Base-by-base conservation (phyloP, 192 early-diverging fungal species). In the Coemansia brasiliensis region DNA sequence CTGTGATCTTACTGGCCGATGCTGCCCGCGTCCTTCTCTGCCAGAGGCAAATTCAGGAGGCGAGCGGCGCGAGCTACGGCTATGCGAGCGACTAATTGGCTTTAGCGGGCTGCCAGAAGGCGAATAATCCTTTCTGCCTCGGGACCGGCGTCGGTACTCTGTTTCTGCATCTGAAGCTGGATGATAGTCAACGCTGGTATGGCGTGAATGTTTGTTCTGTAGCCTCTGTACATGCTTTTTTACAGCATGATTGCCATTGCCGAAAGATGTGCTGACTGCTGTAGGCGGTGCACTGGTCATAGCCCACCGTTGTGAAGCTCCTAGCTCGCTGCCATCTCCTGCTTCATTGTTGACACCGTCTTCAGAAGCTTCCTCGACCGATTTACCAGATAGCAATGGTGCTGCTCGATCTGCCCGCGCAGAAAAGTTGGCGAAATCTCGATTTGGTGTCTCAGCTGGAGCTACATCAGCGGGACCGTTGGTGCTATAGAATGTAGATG, bases 1-100 rank as follows among this genome's bases (percentile, higher is more conserved):
- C 18, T 65, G 68, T 26, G 74, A 78, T 20, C 58, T 52, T 13
- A 69, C 54, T 11, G 52, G 66, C 6, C 55, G 51, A 15, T 65
- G 72, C 37, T 53, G 18, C 13, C 40, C 24, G 13, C 20, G 38
- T 32, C 21, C 22, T 25, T 56, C 25, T 39, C 8, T n/a, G n/a
- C 39, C 49, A 2, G 8, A 18, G 11, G 15, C 26, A 1, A 12
- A 24, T 40, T 15, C 21, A 9, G 11, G 29, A 16, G 52, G 52
- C 18, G 43, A 44, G 10, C 16, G 12, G 37, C 45, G 55, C 29
- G 39, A 26, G 56, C 18, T 35, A 20, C 40, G 60, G 43, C 67
- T 70, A 51, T 49, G 59, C 18, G 63, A 65, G 39, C 55, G 70
- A 46, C 64, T 67, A 32, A 5, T 22, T 5, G 49, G 48, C 49